Percentiles rank a stretch among this genome's conserved stretches.
Evolutionary conservation across 768 basidiomycete genomes (phyloP).

Genomic region (Roridomyces roridus): DNA sequence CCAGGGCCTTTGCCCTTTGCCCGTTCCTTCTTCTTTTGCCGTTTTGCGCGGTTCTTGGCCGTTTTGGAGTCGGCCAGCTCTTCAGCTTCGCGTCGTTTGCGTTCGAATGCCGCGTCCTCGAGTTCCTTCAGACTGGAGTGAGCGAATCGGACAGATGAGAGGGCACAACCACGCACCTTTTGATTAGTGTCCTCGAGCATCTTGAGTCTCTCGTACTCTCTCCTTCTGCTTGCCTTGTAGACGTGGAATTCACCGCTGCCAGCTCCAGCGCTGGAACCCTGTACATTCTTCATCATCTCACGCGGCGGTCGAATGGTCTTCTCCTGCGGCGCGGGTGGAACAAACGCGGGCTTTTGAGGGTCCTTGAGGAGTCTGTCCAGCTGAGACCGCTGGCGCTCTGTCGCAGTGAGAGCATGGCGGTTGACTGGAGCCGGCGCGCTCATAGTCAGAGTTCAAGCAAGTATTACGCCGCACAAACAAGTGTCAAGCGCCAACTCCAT

Average conservation of each 20-base stretch:
- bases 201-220: conserved; percentile 95
- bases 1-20: conserved; percentile 50
- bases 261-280: conserved; percentile 96
- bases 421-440: conserved; percentile 39
- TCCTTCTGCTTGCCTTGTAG: conserved; percentile 91
- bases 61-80: conserved; percentile 85
- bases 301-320: conserved; percentile 81
- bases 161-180: conserved; percentile 58
- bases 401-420: conserved; percentile 56
- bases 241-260: conserved; percentile 99
- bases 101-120: conserved; percentile 76
- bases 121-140: conserved; percentile 60
- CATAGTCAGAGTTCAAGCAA: conserved; percentile 13
- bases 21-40: conserved; percentile 90
- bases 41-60: conserved; percentile 91
- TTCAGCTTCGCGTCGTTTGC: conserved; percentile 72
- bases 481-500: neutral
- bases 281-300: conserved; percentile 99
- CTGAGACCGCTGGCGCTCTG: conserved; percentile 65
- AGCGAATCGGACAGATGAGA: neutral
- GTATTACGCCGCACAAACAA: neutral
- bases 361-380: conserved; percentile 91
- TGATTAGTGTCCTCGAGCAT: conserved; percentile 83
- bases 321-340: conserved; percentile 84
- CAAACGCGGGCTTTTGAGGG: conserved; percentile 79